A percentile compares a stretch with the other conserved stretches of the same genome.
These are phyloP conservation scores for Golubevia sp. DNA, from an alignment of 1,284 basidiomycete species.

Conservation along the genomic window DNA sequence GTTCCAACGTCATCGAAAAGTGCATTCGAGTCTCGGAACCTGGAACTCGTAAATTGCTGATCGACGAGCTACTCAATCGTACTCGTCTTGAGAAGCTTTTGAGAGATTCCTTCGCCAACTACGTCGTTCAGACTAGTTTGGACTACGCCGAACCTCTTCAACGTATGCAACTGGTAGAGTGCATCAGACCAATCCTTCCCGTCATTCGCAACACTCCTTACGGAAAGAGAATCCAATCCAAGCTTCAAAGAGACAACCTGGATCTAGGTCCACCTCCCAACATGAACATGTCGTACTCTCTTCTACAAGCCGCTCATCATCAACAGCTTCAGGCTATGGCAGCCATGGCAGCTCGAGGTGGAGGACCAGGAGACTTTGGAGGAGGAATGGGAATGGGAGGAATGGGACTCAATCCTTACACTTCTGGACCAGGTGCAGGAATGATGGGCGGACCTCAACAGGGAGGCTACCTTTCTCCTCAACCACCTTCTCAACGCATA, in stretches of 20 bases:
- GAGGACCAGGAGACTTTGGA: conserved; percentile 3
- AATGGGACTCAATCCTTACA: neutral
- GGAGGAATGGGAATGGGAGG: neutral
- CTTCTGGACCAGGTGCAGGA: neutral
- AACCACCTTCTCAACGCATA: neutral
- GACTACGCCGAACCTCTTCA: conserved; percentile 59
- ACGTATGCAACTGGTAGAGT: conserved; percentile 54
- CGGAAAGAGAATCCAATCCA: conserved; percentile 60
- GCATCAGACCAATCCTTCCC: conserved; percentile 57
- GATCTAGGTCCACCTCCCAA: conserved; percentile 24
- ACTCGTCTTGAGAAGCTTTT: conserved; percentile 92
- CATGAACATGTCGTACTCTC: conserved; percentile 32
- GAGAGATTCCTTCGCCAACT: conserved; percentile 68
- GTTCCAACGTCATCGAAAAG: conserved; percentile 93
- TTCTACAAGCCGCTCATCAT: conserved; percentile 42
- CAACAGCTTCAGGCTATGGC: conserved; percentile 38
- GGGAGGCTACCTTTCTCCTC: neutral
- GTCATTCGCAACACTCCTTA: conserved; percentile 61
- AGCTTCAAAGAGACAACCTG: conserved; percentile 55
- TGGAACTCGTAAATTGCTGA: conserved; percentile 87
- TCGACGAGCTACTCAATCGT: conserved; percentile 93
- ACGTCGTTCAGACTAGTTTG: conserved; percentile 58
- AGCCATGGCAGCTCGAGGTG: conserved; percentile 17
- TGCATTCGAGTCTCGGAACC: conserved; percentile 98
- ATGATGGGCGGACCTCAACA: neutral